Evolutionary conservation across 257 asterid species (phyloP).

Genomic region (Eucommia ulmoides): DNA sequence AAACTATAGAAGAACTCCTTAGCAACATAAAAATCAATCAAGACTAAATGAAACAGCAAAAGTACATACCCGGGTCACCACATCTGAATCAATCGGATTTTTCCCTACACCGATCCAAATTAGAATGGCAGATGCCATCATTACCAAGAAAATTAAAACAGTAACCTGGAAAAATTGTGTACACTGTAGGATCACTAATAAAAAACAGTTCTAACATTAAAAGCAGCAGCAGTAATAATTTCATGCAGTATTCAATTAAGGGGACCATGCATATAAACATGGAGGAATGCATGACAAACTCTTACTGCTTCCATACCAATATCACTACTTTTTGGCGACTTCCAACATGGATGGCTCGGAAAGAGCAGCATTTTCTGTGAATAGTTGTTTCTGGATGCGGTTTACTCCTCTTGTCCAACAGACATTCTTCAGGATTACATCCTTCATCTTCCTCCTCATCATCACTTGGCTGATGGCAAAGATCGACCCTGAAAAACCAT

Average conservation of each 20-base stretch:
- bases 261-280: not conserved
- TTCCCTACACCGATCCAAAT: constrained; percentile 69
- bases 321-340: constrained; percentile 87
- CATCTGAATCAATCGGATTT: constrained; percentile 43
- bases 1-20: not conserved
- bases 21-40: not conserved
- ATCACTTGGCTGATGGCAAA: constrained; percentile 78
- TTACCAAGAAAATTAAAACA: constrained; percentile 44
- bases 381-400: constrained; percentile 22
- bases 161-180: constrained; percentile 60
- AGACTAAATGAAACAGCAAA: constrained; percentile 1
- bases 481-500: constrained; percentile 85
- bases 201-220: too few relatives aligned
- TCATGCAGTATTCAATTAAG: too few relatives aligned
- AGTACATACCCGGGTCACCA: constrained; percentile 68
- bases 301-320: constrained; percentile 33
- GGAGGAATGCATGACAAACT: not conserved
- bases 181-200: too few relatives aligned
- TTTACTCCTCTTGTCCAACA: constrained; percentile 51
- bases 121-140: constrained; percentile 62
- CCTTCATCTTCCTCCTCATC: constrained; percentile 84
- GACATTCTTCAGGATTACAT: constrained; percentile 41
- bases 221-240: too few relatives aligned
- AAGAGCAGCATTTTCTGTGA: constrained; percentile 51
- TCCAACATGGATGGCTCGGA: constrained; percentile 43